Percentiles rank a stretch among this genome's conserved stretches.
These are phyloP conservation scores for Zea mays DNA, from an alignment of 176 grass and related monocot genomes.

Conservation along the genomic window DNA sequence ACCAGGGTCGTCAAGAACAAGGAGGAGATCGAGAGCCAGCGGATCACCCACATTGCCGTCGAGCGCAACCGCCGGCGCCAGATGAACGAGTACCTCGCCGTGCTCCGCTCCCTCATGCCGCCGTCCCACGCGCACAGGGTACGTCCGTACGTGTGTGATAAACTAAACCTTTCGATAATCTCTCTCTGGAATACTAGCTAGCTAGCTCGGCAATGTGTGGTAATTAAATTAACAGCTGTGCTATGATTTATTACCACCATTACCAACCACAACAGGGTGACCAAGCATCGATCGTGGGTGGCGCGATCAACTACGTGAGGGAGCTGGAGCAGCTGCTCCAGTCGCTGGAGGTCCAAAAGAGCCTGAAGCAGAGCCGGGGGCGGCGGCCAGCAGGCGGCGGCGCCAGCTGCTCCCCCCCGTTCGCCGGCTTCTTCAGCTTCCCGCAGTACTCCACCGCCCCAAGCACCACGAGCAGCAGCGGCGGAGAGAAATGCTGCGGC, in stretches of 20 bases:
- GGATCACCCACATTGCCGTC: slow-evolving; percentile 98
- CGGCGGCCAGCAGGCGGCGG: background rate
- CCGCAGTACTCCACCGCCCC: slow-evolving; percentile 63
- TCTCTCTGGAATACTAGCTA: too few relatives aligned
- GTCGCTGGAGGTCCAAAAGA: slow-evolving; percentile 73
- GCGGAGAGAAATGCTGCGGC: background rate
- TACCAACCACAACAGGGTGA: slow-evolving; percentile 51
- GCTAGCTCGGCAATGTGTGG: too few relatives aligned
- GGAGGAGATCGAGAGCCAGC: slow-evolving; percentile 95
- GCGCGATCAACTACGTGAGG: slow-evolving; percentile 93
- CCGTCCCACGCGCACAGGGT: slow-evolving; percentile 87
- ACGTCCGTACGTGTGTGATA: background rate
- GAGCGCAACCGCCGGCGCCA: slow-evolving; percentile 94
- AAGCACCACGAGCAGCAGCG: background rate
- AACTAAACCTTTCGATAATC: too few relatives aligned
- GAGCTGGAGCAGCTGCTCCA: slow-evolving; percentile 85
- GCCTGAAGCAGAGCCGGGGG: slow-evolving; percentile 34
- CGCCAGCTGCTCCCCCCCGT: slow-evolving; percentile 34
- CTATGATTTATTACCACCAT: too few relatives aligned
- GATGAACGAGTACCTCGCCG: slow-evolving; percentile 99
- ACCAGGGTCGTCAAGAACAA: slow-evolving; percentile 81
- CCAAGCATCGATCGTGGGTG: slow-evolving; percentile 92
- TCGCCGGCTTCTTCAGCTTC: slow-evolving; percentile 78
- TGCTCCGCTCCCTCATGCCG: slow-evolving; percentile 91
- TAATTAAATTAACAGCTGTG: too few relatives aligned